These are phyloP conservation scores for Saturnispora dispora DNA, from an alignment of 805 yeast species.

Conservation along the genomic window DNA sequence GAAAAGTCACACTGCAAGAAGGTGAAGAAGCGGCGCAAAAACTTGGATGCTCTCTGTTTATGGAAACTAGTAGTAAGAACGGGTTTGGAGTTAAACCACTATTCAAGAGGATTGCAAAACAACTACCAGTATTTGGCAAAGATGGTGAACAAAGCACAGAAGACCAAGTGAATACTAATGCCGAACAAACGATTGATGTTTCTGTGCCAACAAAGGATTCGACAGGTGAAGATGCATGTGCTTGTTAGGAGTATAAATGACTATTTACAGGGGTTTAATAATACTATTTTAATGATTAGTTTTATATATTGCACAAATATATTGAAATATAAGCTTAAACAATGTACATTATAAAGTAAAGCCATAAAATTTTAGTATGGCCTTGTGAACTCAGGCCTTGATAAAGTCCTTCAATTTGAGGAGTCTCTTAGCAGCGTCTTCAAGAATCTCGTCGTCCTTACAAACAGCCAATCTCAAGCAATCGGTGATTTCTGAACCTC, in stretches of 20 bases:
- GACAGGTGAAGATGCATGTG: conserved; percentile 30
- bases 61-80: conserved; percentile 92
- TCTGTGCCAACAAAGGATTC: conserved; percentile 29
- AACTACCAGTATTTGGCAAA: conserved; percentile 67
- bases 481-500: conserved; percentile 27
- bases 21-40: conserved; percentile 70
- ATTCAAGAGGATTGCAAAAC: conserved; percentile 84
- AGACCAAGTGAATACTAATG: conserved; percentile 15
- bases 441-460: conserved; percentile 75
- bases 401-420: conserved; percentile 35
- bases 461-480: conserved; percentile 92
- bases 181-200: conserved; percentile 37
- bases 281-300: neutral
- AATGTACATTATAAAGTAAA: neutral
- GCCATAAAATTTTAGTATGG: neutral
- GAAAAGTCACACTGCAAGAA: conserved; percentile 70
- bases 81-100: conserved; percentile 88
- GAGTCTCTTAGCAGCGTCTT: conserved; percentile 73
- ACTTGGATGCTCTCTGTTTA: conserved; percentile 67
- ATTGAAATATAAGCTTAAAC: neutral
- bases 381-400: neutral
- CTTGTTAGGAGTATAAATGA: conserved; percentile 23
- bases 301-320: neutral
- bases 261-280: neutral
- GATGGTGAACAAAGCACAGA: conserved; percentile 11